These are phyloP conservation scores for Colletotrichum chlorophyti DNA, from an alignment of 2,329 filamentous ascomycete species.

Conservation along the genomic window DNA sequence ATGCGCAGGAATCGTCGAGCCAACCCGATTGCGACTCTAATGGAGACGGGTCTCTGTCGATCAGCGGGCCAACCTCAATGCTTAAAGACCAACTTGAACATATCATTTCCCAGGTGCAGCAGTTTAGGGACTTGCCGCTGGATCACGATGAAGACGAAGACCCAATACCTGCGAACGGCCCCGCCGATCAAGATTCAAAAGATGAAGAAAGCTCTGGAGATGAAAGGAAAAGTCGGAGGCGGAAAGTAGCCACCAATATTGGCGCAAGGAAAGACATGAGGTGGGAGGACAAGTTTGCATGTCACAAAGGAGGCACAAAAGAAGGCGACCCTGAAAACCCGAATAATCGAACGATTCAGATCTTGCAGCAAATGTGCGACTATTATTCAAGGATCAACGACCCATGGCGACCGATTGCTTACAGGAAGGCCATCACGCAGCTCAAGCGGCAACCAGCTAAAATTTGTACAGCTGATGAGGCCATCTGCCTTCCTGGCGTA, in stretches of 20 bases:
- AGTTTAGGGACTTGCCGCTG: slow-evolving; percentile 64
- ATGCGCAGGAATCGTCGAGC: background rate
- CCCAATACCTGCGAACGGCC: slow-evolving; percentile 31
- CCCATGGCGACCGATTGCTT: slow-evolving; percentile 77
- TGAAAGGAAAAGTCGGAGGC: slow-evolving; percentile 35
- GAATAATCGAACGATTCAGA: slow-evolving; percentile 77
- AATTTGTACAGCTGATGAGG: slow-evolving; percentile 74
- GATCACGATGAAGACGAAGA: slow-evolving; percentile 57
- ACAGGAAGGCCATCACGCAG: slow-evolving; percentile 78
- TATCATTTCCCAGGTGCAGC: slow-evolving; percentile 68
- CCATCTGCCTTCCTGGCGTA: slow-evolving; percentile 70
- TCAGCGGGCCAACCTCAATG: background rate
- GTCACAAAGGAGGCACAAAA: slow-evolving; percentile 58
- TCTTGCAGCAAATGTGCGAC: slow-evolving; percentile 79
- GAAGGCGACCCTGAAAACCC: slow-evolving; percentile 61
- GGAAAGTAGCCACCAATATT: slow-evolving; percentile 30
- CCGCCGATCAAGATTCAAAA: slow-evolving; percentile 31
- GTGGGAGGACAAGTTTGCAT: slow-evolving; percentile 60
- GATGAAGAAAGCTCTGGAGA: slow-evolving; percentile 34
- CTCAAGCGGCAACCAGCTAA: slow-evolving; percentile 70
- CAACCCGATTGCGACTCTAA: background rate
- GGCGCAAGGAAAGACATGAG: slow-evolving; percentile 37
- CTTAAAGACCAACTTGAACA: slow-evolving; percentile 64
- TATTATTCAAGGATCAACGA: slow-evolving; percentile 81
- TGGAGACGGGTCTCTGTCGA: background rate